Percentiles rank a stretch among this genome's conserved stretches.
These are phyloP conservation scores for Conticribra guillardii DNA, from an alignment of 108 stramenopile species.

Conservation along the genomic window DNA sequence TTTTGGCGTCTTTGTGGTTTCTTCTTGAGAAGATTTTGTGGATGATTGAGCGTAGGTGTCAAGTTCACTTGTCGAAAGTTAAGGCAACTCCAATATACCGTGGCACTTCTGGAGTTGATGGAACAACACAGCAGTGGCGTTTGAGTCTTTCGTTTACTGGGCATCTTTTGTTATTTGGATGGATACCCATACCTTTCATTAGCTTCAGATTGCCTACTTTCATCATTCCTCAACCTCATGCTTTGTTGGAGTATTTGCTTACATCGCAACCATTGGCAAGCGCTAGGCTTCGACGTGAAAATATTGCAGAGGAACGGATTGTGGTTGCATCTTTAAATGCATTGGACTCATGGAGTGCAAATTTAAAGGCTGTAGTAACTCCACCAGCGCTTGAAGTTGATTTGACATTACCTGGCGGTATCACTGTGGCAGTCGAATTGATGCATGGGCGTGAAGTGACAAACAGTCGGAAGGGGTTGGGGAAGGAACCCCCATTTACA, in stretches of 20 bases:
- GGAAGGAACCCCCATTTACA: conserved; percentile 15
- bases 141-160: conserved; percentile 80
- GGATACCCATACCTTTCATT: conserved; percentile 85
- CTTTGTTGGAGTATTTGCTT: conserved; percentile 73
- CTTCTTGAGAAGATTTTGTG: conserved; percentile 81
- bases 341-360: conserved; percentile 68
- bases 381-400: conserved; percentile 83
- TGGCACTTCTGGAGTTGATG: conserved; percentile 30
- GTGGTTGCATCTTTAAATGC: conserved; percentile 66
- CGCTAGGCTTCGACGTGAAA: conserved; percentile 70
- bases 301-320: conserved; percentile 78
- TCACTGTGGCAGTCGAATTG: conserved; percentile 77
- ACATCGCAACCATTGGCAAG: conserved; percentile 83
- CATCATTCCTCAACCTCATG: conserved; percentile 89
- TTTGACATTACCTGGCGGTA: conserved; percentile 81
- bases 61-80: conserved; percentile 79
- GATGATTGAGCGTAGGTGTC: conserved; percentile 78
- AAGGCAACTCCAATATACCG: conserved; percentile 71
- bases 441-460: conserved; percentile 80
- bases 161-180: conserved; percentile 74
- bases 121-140: conserved; percentile 65
- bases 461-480: conserved; percentile 42
- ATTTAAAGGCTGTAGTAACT: conserved; percentile 76
- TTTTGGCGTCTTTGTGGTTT: conserved; percentile 62
- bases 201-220: conserved; percentile 76